A percentile compares a stretch with the other conserved stretches of the same genome.
These are phyloP conservation scores for Rhinocladiella similis DNA, from an alignment of 2,329 filamentous ascomycete genomes.

Conservation along the genomic window DNA sequence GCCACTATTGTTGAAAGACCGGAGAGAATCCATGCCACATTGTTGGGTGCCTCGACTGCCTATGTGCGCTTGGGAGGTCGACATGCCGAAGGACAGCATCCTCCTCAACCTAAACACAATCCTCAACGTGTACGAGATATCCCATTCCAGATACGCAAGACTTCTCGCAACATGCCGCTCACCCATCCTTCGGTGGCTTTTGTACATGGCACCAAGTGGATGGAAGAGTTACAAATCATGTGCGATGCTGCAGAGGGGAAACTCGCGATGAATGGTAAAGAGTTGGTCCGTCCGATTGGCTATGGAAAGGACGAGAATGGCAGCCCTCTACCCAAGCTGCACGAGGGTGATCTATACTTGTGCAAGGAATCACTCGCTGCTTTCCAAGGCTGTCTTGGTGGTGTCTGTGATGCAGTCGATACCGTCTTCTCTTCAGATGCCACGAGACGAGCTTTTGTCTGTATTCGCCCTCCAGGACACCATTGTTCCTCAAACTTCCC, in stretches of 20 bases:
- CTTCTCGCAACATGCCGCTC: conserved; percentile 68
- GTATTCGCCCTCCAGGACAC: conserved; percentile 88
- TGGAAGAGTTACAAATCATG: conserved; percentile 85
- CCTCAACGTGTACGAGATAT: conserved; percentile 14
- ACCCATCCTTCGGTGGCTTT: conserved; percentile 78
- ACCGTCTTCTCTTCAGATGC: conserved; percentile 68
- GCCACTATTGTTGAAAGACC: conserved; percentile 88
- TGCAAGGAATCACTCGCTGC: conserved; percentile 82
- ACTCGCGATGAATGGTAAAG: conserved; percentile 73
- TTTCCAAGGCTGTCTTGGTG: conserved; percentile 87
- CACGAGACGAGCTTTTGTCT: conserved; percentile 77
- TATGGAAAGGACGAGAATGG: conserved; percentile 43
- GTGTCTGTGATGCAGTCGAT: conserved; percentile 91
- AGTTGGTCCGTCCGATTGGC: conserved; percentile 64
- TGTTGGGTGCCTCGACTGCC: conserved; percentile 79
- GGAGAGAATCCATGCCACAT: conserved; percentile 81
- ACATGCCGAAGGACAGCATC: conserved; percentile 68
- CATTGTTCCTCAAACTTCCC: conserved; percentile 89
- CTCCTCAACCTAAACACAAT: conserved; percentile 58
- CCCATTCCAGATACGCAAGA: conserved; percentile 85
- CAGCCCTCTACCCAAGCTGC: conserved; percentile 57
- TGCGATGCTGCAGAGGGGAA: conserved; percentile 78
- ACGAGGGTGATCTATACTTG: conserved; percentile 88
- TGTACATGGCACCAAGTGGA: conserved; percentile 89
- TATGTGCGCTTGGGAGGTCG: conserved; percentile 82